Conservation (phyloP, 331 rosid genomes). For the Malus hybrid region DNA sequence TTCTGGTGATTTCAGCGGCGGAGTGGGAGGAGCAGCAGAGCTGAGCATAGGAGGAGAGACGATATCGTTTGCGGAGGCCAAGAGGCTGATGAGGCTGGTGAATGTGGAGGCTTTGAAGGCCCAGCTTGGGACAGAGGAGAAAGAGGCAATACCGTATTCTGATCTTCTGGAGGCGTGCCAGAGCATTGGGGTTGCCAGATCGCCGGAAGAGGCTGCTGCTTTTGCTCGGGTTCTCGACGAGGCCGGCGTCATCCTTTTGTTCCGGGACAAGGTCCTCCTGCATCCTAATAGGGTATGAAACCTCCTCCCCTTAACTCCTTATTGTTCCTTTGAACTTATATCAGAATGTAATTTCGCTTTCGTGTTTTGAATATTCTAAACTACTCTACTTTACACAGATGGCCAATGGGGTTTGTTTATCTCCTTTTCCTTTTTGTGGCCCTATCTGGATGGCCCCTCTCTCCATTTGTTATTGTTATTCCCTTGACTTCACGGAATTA, state of each 20-base stretch:
- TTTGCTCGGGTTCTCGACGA: constrained; percentile 77
- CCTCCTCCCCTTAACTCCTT: background rate
- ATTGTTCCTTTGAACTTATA: background rate
- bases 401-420: background rate
- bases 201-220: constrained; percentile 55
- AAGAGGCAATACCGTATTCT: constrained; percentile 51
- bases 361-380: too few species aligned
- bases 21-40: background rate
- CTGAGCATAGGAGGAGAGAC: background rate
- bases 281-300: constrained; percentile 72
- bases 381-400: too few species aligned
- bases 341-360: too few species aligned
- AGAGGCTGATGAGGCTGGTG: constrained; percentile 75
- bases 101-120: constrained; percentile 72
- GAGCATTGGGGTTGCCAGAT: constrained; percentile 75
- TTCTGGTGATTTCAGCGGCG: background rate
- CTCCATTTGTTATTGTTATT: background rate
- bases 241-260: constrained; percentile 86
- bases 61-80: constrained; percentile 59
- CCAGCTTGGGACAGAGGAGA: constrained; percentile 52
- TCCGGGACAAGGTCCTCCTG: constrained; percentile 83
- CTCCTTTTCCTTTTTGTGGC: background rate
- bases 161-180: constrained; percentile 69
- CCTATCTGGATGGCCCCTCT: constrained; percentile 4
- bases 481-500: background rate